Conservation (phyloP, 495 filamentous ascomycete species). For the Aeminium ludgeri region DNA sequence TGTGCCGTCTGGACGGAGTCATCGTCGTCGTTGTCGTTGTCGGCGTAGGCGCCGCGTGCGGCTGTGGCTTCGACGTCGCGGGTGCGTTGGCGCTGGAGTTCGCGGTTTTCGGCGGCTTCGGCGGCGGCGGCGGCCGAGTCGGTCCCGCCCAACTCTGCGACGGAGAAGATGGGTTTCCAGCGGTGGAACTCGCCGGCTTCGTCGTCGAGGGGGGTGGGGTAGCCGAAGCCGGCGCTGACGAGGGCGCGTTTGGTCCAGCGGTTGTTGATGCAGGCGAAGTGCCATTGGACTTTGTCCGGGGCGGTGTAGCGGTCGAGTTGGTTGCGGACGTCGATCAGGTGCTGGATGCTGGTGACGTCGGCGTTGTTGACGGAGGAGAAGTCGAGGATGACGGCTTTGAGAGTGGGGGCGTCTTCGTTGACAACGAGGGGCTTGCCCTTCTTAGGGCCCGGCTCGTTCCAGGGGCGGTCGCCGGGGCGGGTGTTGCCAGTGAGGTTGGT, state of each 20-base stretch:
- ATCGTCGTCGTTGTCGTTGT: constrained; percentile 14
- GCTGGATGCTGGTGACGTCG: constrained; percentile 85
- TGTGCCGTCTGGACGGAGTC: no score
- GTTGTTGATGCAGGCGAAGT: constrained; percentile 88
- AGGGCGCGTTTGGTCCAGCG: constrained; percentile 95
- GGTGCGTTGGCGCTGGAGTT: constrained; percentile 27
- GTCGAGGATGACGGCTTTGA: constrained; percentile 88
- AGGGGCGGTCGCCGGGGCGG: constrained; percentile 69
- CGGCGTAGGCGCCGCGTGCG: constrained; percentile 16
- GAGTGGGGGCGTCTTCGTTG: constrained; percentile 45
- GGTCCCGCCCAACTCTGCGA: constrained; percentile 69
- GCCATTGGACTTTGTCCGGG: constrained; percentile 83
- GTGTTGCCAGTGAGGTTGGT: constrained; percentile 50
- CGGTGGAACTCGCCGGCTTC: constrained; percentile 38
- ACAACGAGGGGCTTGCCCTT: constrained; percentile 35
- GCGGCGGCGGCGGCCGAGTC: constrained; percentile 49
- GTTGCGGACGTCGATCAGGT: constrained; percentile 93
- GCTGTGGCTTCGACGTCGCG: constrained; percentile 13
- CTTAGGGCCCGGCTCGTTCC: constrained; percentile 83
- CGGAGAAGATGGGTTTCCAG: constrained; percentile 94
- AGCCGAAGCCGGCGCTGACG: constrained; percentile 83
- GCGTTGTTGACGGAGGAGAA: constrained; percentile 94
- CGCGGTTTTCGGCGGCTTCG: constrained; percentile 41
- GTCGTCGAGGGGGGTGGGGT: constrained; percentile 43
- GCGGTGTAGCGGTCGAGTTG: constrained; percentile 80